Evolutionary conservation across 2,329 filamentous ascomycete genomes (phyloP).

Genomic region (Helminthosporium solani): DNA sequence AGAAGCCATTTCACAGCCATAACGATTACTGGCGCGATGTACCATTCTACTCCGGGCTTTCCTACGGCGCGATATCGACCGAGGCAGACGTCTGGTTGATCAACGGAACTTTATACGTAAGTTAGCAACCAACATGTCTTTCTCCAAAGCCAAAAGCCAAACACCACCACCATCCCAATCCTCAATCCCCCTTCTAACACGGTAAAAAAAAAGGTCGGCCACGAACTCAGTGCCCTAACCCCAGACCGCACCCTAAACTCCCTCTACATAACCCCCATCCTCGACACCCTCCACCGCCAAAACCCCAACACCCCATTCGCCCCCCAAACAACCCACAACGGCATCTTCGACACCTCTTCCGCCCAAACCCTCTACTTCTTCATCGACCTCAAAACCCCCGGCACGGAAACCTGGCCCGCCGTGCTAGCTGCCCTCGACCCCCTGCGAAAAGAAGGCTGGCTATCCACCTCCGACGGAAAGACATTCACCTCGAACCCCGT

Average conservation of each 20-base stretch:
- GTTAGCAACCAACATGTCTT: conserved; percentile 13
- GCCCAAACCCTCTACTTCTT: conserved; percentile 64
- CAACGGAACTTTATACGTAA: conserved; percentile 56
- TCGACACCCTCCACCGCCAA: conserved; percentile 56
- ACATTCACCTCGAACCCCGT: conserved; percentile 52
- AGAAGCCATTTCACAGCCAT: conserved; percentile 57
- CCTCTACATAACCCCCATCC: conserved; percentile 61
- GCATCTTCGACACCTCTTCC: conserved; percentile 60
- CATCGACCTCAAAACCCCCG: conserved; percentile 63
- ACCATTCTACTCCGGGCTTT: conserved; percentile 55
- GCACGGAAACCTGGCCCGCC: conserved; percentile 55
- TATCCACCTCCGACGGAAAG: conserved; percentile 54
- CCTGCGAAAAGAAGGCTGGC: conserved; percentile 54
- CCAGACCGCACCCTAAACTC: conserved; percentile 55
- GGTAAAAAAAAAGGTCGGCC: conserved; percentile 55
- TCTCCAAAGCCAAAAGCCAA: conserved; percentile 1
- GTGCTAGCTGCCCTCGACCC: conserved; percentile 59
- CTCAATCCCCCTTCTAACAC: neutral
- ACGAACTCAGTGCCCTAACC: conserved; percentile 55
- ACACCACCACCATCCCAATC: neutral
- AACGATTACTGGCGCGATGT: conserved; percentile 61
- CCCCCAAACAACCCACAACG: conserved; percentile 53
- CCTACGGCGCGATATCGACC: conserved; percentile 57
- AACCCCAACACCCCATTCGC: conserved; percentile 57
- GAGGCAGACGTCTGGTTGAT: conserved; percentile 64